Base-by-base conservation (phyloP, 2,329 filamentous ascomycete genomes). In the Colletotrichum musicola region DNA sequence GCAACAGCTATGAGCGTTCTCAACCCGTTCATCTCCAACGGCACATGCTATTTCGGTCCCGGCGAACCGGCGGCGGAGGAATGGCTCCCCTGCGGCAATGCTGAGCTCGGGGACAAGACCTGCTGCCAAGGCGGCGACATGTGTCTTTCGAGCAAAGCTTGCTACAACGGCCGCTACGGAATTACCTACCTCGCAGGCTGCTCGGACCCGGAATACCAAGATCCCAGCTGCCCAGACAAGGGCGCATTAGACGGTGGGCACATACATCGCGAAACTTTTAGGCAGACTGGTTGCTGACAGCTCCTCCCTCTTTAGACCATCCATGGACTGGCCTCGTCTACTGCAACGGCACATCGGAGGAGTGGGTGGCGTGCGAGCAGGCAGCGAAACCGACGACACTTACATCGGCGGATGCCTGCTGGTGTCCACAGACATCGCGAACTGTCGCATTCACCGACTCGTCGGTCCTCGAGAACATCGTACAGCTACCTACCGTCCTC, bases 171-270 rank as follows among this genome's bases (percentile, higher is more conserved):
- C n/a, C 42, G 56, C 5, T 73, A 70, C 35, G 76, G 75, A n/a
- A 64, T 75, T 18, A 82, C 80, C 2, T 82, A 82, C 44, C 72
- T 79, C 16, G 75, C 79, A 4, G 80, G 79, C 13, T 81, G 80
- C 70, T 80, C 76, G 25, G 78, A 81, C 47, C 67, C 69, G 2
- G 60, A 70, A 2, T 81, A 81, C 64, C 50, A 70, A 14, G 73
- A 77, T 54, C 38, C 49, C 4, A 77, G 69, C 58, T 82, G 80
- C 65, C 80, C 80, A 0, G 51, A 77, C 65, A 82, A 81, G 69
- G 70, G 71, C 16, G 20, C 67, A 5, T 61, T 68, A 30, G 47
- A 46, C 12, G 46, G 71, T 73, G 42, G 51, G 65, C 9, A 18
- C 0, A 20, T 9, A 20, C 3, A 18, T 22, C 46, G 20, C 12